phyloP scores from a whole-genome alignment of 371 early-diverging fungal species.

The Apophysomyces elegans region DNA sequence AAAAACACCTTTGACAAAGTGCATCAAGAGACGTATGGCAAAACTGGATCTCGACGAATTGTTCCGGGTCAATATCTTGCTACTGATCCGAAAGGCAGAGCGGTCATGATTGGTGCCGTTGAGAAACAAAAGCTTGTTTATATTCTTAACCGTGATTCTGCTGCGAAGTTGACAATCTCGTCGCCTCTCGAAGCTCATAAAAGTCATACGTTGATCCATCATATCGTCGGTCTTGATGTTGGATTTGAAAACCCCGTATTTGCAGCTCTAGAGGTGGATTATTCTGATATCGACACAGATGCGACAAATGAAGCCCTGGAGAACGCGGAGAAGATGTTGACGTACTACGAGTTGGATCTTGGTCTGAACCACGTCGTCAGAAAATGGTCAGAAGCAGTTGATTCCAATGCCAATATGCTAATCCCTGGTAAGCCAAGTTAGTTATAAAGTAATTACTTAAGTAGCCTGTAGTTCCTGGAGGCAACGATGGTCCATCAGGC shows the following conservation, averaged over 20 bases:
- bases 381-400: slow-evolving; percentile 89
- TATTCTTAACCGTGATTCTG: slow-evolving; percentile 91
- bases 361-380: slow-evolving; percentile 98
- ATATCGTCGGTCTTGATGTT: slow-evolving; percentile 91
- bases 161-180: slow-evolving; percentile 86
- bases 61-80: slow-evolving; percentile 97
- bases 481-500: slow-evolving; percentile 95
- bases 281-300: slow-evolving; percentile 85
- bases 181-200: slow-evolving; percentile 96
- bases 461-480: slow-evolving; percentile 76
- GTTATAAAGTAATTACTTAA: not conserved
- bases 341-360: slow-evolving; percentile 97
- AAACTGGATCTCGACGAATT: slow-evolving; percentile 87
- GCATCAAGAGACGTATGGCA: slow-evolving; percentile 96
- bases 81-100: slow-evolving; percentile 95
- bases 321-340: slow-evolving; percentile 81
- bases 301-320: slow-evolving; percentile 77
- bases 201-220: slow-evolving; percentile 74
- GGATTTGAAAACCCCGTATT: slow-evolving; percentile 98
- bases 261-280: slow-evolving; percentile 91
- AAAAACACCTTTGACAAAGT: slow-evolving; percentile 81
- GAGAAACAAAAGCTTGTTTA: slow-evolving; percentile 97
- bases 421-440: slow-evolving; percentile 64
- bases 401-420: slow-evolving; percentile 78
- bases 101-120: slow-evolving; percentile 93